Evolutionary conservation across 306 rosid species (phyloP).

Genomic region (Cercis canadensis): DNA sequence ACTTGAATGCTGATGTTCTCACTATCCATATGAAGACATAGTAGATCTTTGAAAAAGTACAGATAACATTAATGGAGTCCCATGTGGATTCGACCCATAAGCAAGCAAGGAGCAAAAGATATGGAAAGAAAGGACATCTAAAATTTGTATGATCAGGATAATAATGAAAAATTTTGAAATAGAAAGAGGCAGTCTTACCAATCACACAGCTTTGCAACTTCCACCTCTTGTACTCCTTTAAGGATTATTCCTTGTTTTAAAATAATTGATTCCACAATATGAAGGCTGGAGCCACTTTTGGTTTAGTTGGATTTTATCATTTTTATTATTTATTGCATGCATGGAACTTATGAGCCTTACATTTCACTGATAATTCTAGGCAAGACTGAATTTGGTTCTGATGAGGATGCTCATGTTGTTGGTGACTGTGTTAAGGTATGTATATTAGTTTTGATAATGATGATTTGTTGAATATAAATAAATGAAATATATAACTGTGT

Average conservation of each 20-base stretch:
- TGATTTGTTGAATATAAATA: neutral
- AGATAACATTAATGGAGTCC: conserved; percentile 5
- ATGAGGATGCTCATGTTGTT: conserved; percentile 97
- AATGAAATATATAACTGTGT: neutral
- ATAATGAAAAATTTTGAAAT: neutral
- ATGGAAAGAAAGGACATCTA: conserved; percentile 1
- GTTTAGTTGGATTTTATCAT: neutral
- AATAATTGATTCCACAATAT: neutral
- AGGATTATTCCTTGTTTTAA: conserved; percentile 10
- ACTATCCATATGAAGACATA: conserved; percentile 14
- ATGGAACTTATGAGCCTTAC: conserved; percentile 27
- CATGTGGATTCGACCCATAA: neutral
- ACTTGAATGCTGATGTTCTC: conserved; percentile 14
- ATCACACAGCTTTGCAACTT: neutral
- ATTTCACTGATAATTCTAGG: conserved; percentile 56
- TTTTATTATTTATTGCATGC: conserved; percentile 7
- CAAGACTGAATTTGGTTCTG: conserved; percentile 80
- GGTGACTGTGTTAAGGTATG: conserved; percentile 98
- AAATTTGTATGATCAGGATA: neutral
- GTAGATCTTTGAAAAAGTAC: neutral
- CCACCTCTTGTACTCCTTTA: neutral
- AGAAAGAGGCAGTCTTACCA: conserved; percentile 1
- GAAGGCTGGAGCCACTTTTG: conserved; percentile 18
- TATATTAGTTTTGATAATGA: conserved; percentile 21
- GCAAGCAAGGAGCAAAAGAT: conserved; percentile 13